These are phyloP conservation scores for Basipetospora chlamydospora DNA, from an alignment of 2,329 filamentous ascomycete species.

Conservation along the genomic window DNA sequence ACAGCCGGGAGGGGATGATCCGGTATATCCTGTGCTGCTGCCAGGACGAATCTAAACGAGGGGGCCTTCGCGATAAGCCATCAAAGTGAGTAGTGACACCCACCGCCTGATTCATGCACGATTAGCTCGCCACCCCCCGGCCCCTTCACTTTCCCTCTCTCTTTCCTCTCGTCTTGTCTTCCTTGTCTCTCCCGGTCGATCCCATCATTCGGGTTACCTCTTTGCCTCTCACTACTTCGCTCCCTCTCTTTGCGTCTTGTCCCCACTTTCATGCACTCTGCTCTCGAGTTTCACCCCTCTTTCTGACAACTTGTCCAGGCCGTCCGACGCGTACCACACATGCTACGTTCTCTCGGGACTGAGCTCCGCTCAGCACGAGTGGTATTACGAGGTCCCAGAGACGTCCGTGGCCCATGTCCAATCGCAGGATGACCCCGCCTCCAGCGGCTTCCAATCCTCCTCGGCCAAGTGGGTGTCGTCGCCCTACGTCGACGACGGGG, in stretches of 20 bases:
- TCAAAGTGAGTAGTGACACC: conserved; percentile 62
- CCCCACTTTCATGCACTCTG: too few species aligned
- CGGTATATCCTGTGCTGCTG: conserved; percentile 85
- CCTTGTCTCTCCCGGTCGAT: too few species aligned
- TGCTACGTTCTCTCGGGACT: conserved; percentile 83
- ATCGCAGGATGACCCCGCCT: too few species aligned
- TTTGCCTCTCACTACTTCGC: too few species aligned
- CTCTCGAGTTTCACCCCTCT: too few species aligned
- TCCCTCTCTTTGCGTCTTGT: too few species aligned
- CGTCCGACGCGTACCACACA: conserved; percentile 79
- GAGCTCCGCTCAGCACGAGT: conserved; percentile 64
- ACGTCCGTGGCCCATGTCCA: conserved; percentile 1
- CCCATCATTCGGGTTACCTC: too few species aligned
- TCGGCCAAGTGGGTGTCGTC: conserved; percentile 27
- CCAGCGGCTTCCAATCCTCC: conserved; percentile 8
- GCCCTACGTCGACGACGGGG: conserved; percentile 33
- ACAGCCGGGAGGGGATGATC: conserved; percentile 71
- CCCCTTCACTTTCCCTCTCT: not conserved
- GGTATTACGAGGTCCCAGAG: conserved; percentile 25
- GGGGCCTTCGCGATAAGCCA: conserved; percentile 87
- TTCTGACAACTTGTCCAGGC: conserved; percentile 27
- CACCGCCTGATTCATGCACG: too few species aligned
- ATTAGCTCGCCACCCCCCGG: too few species aligned
- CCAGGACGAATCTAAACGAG: conserved; percentile 55
- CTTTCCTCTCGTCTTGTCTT: conserved; percentile 5